A percentile compares a stretch with the other conserved stretches of the same genome.
These are phyloP conservation scores for Halophytophthora batemanensis DNA, from an alignment of 352 stramenopile genomes.

Conservation along the genomic window DNA sequence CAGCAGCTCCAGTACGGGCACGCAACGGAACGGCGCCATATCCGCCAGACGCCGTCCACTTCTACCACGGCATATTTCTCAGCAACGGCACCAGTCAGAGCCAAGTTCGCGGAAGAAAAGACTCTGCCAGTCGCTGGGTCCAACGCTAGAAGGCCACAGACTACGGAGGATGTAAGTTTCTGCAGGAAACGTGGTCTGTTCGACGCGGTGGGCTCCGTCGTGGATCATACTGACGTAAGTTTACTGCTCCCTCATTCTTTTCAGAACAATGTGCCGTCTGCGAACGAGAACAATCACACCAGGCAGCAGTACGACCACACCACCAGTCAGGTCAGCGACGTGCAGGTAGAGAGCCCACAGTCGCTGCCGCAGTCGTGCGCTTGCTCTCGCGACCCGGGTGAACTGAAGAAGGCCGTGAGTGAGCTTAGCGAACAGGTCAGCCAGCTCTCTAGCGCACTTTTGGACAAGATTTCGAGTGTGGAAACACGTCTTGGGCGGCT, in stretches of 20 bases:
- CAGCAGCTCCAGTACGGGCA: conserved; percentile 25
- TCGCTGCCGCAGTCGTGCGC: background rate
- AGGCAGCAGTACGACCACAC: background rate
- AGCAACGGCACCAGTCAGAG: too few species aligned
- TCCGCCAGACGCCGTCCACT: background rate
- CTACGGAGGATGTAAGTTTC: too few species aligned
- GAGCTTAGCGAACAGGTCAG: conserved; percentile 32
- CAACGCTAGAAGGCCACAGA: too few species aligned
- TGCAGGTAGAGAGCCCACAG: conserved; percentile 2
- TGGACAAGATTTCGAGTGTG: conserved; percentile 35
- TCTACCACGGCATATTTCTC: too few species aligned
- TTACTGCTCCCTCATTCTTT: background rate
- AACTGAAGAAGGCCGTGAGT: conserved; percentile 11
- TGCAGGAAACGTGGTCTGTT: too few species aligned
- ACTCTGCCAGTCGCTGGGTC: too few species aligned
- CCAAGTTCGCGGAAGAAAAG: too few species aligned
- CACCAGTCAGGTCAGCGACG: conserved; percentile 1
- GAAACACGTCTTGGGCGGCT: conserved; percentile 30
- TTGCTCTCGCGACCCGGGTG: conserved; percentile 6
- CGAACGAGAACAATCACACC: background rate
- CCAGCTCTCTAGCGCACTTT: conserved; percentile 26
- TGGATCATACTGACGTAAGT: background rate
- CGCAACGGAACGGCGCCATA: background rate
- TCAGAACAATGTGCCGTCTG: conserved; percentile 5
- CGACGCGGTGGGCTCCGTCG: background rate